phyloP scores from a whole-genome alignment of 2,329 filamentous ascomycete species.

The Colletotrichum caudatum region DNA sequence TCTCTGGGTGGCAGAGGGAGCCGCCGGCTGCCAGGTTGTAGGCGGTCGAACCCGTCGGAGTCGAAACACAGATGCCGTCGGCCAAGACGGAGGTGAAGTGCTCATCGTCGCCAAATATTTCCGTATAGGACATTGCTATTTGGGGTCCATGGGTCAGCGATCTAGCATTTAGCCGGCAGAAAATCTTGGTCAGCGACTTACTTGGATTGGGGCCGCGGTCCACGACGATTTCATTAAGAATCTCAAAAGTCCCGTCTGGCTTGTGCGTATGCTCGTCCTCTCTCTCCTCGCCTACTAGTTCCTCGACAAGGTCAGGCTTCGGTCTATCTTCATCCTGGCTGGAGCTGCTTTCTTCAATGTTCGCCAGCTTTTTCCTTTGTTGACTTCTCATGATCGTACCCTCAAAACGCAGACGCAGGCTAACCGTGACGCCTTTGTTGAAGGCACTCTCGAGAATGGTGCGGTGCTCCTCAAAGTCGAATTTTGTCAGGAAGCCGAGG shows the following conservation, averaged over 20 bases:
- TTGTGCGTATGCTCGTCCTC: conserved; percentile 87
- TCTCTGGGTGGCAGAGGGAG: conserved; percentile 94
- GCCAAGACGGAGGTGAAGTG: conserved; percentile 95
- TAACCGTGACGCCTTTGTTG: conserved; percentile 86
- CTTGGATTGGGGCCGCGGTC: conserved; percentile 94
- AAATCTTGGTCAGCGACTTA: conserved; percentile 57
- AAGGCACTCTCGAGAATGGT: conserved; percentile 79
- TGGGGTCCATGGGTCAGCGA: neutral
- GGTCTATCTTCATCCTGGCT: conserved; percentile 53
- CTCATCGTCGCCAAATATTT: conserved; percentile 94
- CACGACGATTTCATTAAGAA: conserved; percentile 96
- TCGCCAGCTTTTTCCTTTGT: conserved; percentile 53
- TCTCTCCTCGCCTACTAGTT: conserved; percentile 86
- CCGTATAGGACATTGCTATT: conserved; percentile 87
- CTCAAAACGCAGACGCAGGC: conserved; percentile 88
- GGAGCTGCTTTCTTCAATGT: conserved; percentile 44
- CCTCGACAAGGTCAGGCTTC: conserved; percentile 82
- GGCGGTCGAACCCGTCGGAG: conserved; percentile 92
- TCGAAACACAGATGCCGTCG: conserved; percentile 93
- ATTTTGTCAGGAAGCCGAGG: conserved; percentile 95
- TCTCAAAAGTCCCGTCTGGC: conserved; percentile 87
- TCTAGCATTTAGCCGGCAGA: conserved; percentile 6
- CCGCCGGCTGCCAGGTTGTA: conserved; percentile 92
- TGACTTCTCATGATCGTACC: conserved; percentile 90
- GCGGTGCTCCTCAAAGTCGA: conserved; percentile 84